These are phyloP conservation scores for Pseudotulostoma volvatum DNA, from an alignment of 495 filamentous ascomycete species.

Conservation along the genomic window DNA sequence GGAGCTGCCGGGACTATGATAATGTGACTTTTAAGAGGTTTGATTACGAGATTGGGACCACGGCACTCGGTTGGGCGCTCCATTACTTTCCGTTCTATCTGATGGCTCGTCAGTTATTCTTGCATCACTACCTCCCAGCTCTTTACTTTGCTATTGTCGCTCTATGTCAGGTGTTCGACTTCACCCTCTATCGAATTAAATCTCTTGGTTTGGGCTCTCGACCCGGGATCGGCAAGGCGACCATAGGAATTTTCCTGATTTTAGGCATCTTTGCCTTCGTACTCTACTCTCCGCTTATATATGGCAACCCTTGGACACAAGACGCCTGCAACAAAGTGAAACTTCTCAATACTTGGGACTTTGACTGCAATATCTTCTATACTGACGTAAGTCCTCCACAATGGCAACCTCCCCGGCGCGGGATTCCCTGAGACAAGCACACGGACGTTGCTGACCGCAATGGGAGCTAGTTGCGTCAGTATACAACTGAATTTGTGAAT, in stretches of 20 bases:
- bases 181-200: constrained; percentile 51
- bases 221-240: constrained; percentile 53
- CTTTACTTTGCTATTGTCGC: constrained; percentile 87
- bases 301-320: constrained; percentile 89
- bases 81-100: constrained; percentile 97
- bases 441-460: background rate
- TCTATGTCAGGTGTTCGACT: constrained; percentile 80
- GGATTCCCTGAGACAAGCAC: constrained; percentile 14
- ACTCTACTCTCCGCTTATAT: constrained; percentile 73
- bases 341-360: constrained; percentile 82
- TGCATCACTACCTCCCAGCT: constrained; percentile 94
- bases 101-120: constrained; percentile 94
- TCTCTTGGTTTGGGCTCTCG: constrained; percentile 49
- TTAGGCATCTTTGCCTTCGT: constrained; percentile 61
- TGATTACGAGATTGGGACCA: constrained; percentile 88
- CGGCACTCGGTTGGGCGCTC: constrained; percentile 82
- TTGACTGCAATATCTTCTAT: constrained; percentile 88
- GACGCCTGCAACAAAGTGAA: constrained; percentile 72
- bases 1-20: constrained; percentile 73
- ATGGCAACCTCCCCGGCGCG: constrained; percentile 20
- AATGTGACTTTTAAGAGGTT: constrained; percentile 78
- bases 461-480: constrained; percentile 25
- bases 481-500: constrained; percentile 19
- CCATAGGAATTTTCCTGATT: constrained; percentile 53
- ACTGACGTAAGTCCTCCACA: constrained; percentile 54